These are phyloP conservation scores for Phytophthora pinifolia DNA, from an alignment of 352 stramenopile genomes.

Conservation along the genomic window DNA sequence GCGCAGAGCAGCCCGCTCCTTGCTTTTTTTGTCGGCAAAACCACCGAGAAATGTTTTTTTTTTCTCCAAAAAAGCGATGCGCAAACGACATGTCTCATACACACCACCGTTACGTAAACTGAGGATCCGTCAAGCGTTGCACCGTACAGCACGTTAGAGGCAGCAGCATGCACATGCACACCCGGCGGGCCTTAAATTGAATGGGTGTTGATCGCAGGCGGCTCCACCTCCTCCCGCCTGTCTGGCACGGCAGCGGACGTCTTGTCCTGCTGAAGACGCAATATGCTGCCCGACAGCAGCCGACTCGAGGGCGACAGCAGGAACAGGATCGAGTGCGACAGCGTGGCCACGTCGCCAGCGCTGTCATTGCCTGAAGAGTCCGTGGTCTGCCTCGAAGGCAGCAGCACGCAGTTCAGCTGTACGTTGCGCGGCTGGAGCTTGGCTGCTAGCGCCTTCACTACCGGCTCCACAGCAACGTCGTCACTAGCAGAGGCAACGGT, in stretches of 20 bases:
- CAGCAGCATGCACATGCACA: neutral
- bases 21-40: too few species aligned
- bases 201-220: constrained; percentile 10
- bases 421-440: constrained; percentile 45
- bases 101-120: constrained; percentile 12
- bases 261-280: constrained; percentile 43
- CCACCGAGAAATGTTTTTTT: too few species aligned
- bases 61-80: too few species aligned
- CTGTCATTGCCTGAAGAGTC: constrained; percentile 1
- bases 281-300: constrained; percentile 54
- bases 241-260: neutral
- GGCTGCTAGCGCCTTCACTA: constrained; percentile 43
- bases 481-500: constrained; percentile 23
- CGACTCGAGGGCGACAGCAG: constrained; percentile 53
- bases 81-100: constrained; percentile 1
- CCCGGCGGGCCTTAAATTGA: constrained; percentile 16
- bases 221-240: constrained; percentile 14
- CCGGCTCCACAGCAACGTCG: constrained; percentile 29
- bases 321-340: constrained; percentile 65
- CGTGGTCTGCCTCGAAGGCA: constrained; percentile 18
- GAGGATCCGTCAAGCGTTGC: constrained; percentile 1
- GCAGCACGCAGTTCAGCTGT: constrained; percentile 57
- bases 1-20: too few species aligned
- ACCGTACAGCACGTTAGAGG: neutral
- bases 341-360: constrained; percentile 19